Base-by-base conservation (phyloP, 2,329 filamentous ascomycete species). In the Colletotrichum tofieldiae region DNA sequence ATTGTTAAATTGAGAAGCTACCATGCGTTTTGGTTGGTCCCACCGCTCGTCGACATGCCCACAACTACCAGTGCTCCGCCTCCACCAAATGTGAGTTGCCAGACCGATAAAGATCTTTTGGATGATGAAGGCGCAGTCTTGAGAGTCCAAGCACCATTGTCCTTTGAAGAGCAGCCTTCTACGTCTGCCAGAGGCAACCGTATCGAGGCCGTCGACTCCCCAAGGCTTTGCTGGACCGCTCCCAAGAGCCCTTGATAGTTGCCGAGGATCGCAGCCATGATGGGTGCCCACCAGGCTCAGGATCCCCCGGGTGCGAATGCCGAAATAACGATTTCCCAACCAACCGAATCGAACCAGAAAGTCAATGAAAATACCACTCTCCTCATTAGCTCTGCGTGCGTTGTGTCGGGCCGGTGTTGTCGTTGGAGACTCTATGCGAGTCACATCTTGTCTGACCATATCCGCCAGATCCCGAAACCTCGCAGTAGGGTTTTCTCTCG, bases 1-100 rank as follows among this genome's bases (percentile, higher is more conserved):
- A 23, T 52, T 66, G 35, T 71, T 71, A 52, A 71, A 65, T 71
- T 73, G 60, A 58, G n/a, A 70, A 73, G 51, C 64, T 73, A 73
- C 68, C 68, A 49, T 67, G 47, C 63, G 47, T 68, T 45, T 72
- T 67, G 68, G 63, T 67, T 64, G 60, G 58, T 51, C 37, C 58
- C 54, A 29, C 47, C 37, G 32, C 64, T 47, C 45, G 26, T 37
- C 54, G 37, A 67, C 72, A 43, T 39, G 64, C 39, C 37, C 20
- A 58, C 37, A 72, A 55, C 69, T 61, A 72, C 41, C 49, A 37
- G 54, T 72, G 68, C 68, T 64, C 72, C 64, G 72, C 72, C 72
- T 72, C 59, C 68, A 72, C 54, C 69, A 65, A n/a, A 8, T 68
- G 12, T 26, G 26, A 58, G 49, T 37, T 69, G 72, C 41, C 58